Conservation (phyloP, 164 flowering plant genomes). For the Liquidambar formosana region DNA sequence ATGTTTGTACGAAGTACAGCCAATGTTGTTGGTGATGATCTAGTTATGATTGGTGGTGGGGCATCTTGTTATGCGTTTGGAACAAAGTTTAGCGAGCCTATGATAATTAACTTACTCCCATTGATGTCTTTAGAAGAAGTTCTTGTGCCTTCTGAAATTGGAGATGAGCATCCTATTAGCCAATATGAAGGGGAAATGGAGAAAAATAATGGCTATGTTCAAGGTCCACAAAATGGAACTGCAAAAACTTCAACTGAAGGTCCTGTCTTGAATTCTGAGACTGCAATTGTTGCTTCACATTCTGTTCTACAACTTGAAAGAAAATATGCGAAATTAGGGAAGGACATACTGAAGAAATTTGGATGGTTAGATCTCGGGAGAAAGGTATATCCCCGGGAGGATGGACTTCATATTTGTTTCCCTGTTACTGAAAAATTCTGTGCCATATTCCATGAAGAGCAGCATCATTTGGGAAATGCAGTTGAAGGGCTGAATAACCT, state of each 20-base stretch:
- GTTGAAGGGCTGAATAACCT: constrained; percentile 20
- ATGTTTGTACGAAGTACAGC: constrained; percentile 83
- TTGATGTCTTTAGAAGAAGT: constrained; percentile 17
- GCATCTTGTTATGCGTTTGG: constrained; percentile 98
- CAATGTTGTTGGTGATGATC: constrained; percentile 64
- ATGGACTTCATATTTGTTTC: constrained; percentile 61
- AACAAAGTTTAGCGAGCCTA: constrained; percentile 81
- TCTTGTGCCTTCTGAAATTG: constrained; percentile 15
- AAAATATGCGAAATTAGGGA: constrained; percentile 68
- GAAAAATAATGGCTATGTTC: constrained; percentile 3
- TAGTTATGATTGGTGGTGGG: constrained; percentile 86
- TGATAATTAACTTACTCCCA: constrained; percentile 55
- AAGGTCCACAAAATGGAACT: constrained; percentile 16
- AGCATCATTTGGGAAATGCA: constrained; percentile 17
- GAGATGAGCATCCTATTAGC: constrained; percentile 14
- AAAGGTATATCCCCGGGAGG: constrained; percentile 55
- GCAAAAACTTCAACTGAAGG: constrained; percentile 16
- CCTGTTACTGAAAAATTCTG: constrained; percentile 66
- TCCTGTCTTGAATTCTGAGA: constrained; percentile 19
- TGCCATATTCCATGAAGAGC: constrained; percentile 31
- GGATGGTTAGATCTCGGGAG: constrained; percentile 88
- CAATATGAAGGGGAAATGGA: constrained; percentile 15
- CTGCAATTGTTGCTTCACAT: constrained; percentile 24
- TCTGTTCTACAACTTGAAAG: constrained; percentile 65
- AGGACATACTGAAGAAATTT: constrained; percentile 77